phyloP scores from a whole-genome alignment of 1,284 basidiomycete genomes.

The Heterobasidion occidentale region DNA sequence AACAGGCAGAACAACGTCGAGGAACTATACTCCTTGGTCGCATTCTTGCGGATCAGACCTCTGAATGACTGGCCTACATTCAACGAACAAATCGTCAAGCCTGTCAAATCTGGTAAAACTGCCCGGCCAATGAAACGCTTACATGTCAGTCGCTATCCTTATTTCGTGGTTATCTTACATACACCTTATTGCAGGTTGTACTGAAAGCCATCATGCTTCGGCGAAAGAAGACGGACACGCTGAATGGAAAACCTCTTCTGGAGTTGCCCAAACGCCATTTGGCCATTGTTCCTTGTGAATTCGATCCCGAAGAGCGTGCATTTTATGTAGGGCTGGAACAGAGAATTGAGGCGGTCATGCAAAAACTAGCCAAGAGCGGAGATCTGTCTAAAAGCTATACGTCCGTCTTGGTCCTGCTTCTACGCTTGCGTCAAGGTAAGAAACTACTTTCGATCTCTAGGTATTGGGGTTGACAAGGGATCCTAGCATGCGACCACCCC shows the following conservation, averaged over 20 bases:
- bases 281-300: constrained; percentile 65
- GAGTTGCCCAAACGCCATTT: constrained; percentile 75
- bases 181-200: constrained; percentile 50
- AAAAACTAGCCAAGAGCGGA: constrained; percentile 57
- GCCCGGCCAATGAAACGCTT: constrained; percentile 77
- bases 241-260: constrained; percentile 86
- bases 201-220: constrained; percentile 88
- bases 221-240: constrained; percentile 73
- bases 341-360: constrained; percentile 67
- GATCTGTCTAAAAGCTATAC: constrained; percentile 68
- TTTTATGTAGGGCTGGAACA: constrained; percentile 81
- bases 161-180: neutral
- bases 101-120: constrained; percentile 67
- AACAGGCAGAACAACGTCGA: constrained; percentile 62
- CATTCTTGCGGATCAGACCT: constrained; percentile 82
- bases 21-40: constrained; percentile 85
- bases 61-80: constrained; percentile 78
- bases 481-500: constrained; percentile 82
- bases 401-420: constrained; percentile 75
- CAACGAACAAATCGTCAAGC: constrained; percentile 71
- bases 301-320: constrained; percentile 65
- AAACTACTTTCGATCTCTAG: neutral
- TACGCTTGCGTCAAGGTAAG: constrained; percentile 83
- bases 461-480: constrained; percentile 3
- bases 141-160: constrained; percentile 42